phyloP scores from a whole-genome alignment of 208 protist species.

The Wallacemonas rigidus region DNA sequence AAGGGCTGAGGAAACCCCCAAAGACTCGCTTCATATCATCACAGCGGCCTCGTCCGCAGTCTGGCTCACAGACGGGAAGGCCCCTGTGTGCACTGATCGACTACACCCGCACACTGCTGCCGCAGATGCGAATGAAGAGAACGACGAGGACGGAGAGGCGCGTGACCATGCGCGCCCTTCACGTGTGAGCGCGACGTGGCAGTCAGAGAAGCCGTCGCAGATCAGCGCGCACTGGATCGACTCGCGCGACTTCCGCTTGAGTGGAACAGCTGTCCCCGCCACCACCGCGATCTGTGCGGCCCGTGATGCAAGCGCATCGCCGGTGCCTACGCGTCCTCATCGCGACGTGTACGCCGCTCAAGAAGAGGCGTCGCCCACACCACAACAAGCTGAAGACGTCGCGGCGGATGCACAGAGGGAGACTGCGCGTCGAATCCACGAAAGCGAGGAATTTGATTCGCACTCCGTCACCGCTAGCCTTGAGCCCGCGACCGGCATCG shows the following conservation, averaged over 20 bases:
- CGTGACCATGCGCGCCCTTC: not conserved
- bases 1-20: not conserved
- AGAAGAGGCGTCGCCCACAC: not conserved
- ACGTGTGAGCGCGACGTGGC: not conserved
- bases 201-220: not conserved
- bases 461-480: no score
- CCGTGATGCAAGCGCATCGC: not conserved
- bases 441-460: no score
- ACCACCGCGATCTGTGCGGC: not conserved
- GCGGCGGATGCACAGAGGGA: no score
- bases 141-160: not conserved
- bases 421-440: no score
- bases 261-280: not conserved
- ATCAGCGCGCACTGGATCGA: slow-evolving; percentile 8
- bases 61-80: not conserved
- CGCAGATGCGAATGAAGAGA: no score
- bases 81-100: not conserved
- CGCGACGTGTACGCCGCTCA: not conserved
- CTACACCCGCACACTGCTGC: not conserved
- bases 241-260: slow-evolving; percentile 9
- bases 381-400: no score
- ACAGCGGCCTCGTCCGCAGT: slow-evolving; percentile 13
- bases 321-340: not conserved
- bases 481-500: not conserved
- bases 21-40: not conserved